Base-by-base conservation (phyloP, 306 rosid genomes). In the Pterocarpus santalinus region DNA sequence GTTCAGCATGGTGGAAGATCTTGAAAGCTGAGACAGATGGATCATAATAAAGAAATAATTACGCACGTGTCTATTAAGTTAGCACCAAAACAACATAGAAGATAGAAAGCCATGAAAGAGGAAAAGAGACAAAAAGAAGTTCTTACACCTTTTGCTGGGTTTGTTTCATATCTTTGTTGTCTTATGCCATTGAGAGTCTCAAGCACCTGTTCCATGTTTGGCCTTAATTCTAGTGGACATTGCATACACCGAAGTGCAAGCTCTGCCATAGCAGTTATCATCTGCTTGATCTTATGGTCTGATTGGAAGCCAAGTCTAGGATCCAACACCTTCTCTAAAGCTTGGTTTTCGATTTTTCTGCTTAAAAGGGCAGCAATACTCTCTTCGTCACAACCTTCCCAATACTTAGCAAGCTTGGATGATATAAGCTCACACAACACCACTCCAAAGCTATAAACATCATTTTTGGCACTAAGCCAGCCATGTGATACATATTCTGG, bases 61-160 rank as follows among this genome's bases (percentile, higher is more conserved):
- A 36, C 47, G 8, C 5, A 2, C 8, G 8, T 5, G 43, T 58
- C 68, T 6, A 22, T 55, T 55, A 5, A 55, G 52, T 36, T 12
- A 64, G 73, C 46, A 46, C 46, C 35, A 73, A 33, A 46, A 33
- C 39, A 32, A 57, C 51, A 44, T 0, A 62, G 5, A 75, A 62
- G 36, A 38, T 2, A 51, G 32, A 77, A 51, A 43, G 61, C 41
- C 49, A 47, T 51, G 36, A 64, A 44, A 9, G 34, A 10, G 52
- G 38, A 12, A 76, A 30, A 13, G 69, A 56, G 57, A 8, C 6
- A 60, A 61, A 1, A 8, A 39, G 22, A 33, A 14, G 60, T 46
- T 15, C 82, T 81, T 81, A 89, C 95, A 80, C 78, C 78, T 80
- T 47, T 71, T 1, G 1, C 17, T 5, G 56, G 5, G 33, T 22